Evolutionary conservation across 1,284 basidiomycete species (phyloP), one percentile per base, ranked within the genome.

Genomic region (Microbotryum lychnidis-dioicae): DNA sequence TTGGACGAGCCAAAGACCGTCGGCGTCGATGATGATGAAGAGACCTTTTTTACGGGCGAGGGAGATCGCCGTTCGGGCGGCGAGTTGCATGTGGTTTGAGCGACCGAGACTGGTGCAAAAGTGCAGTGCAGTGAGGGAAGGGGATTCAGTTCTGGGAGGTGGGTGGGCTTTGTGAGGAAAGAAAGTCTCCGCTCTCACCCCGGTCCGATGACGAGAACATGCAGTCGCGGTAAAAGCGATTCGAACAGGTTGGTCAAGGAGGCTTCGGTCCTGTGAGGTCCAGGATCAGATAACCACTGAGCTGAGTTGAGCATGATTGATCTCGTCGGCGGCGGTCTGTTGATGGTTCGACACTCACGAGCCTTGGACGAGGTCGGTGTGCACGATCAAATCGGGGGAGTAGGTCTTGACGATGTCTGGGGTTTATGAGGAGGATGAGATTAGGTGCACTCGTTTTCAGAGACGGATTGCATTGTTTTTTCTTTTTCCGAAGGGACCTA

Each of bases 1-100:
- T 33, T 89, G 86, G 51, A 89, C 77, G 75, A 89, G 79, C 78
- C 81, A 88, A 9, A 94, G 80, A 2, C 85, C 91, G 73, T 97
- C 94, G 0, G 94, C 94, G 71, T 98, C 94, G 20, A 98, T 79
- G 4, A 97, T 91, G 57, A 97, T 78, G 73, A 87, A 94, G 83
- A 94, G 87, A 56, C 85, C 84, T 56, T 81, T 80, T 29, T 79
- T 74, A 58, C 75, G 76, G 2, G 81, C 80, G 20, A 80, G 68
- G 27, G 75, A 68, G 56, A 83, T 77, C 3, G 80, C 79, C 5
- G 78, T 71, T 29, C 75, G 72, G 4, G 80, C 81, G 45, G 78
- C 90, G 2, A 75, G 76, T 73, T 92, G 90, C 91, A 97, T 97
- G 76, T 91, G 89, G 3, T 82, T 77, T 70, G 91, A 89, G 0